Base-by-base conservation (phyloP, 2,329 filamentous ascomycete genomes). In the Penicillium glabrum region DNA sequence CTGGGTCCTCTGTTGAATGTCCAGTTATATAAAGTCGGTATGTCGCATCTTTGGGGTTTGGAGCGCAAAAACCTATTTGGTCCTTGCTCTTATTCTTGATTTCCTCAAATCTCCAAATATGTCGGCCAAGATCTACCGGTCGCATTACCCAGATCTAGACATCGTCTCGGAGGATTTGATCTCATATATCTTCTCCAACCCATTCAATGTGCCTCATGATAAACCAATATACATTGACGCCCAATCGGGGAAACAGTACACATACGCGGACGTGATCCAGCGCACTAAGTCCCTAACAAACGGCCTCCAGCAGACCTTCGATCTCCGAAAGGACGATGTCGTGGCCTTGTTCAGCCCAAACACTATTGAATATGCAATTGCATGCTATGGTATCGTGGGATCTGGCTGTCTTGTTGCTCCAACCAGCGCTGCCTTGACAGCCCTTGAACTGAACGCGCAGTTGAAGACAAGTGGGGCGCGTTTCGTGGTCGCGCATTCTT, bases 281-380 rank as follows among this genome's bases (percentile, higher is more conserved):
- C 63, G 63, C 35, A 61, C 51, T 1, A 52, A 53, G 14, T 63
- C 62, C 7, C 46, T 65, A 14, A 46, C 62, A 31, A 56, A 58
- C n/a, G 63, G 62, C 0, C 56, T 66, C 14, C 59, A 57, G 8
- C 55, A 63, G 31, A 57, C n/a, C 13, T 57, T 64, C 37, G 61
- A 50, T 6, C 19, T 64, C 5, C 46, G 53, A 23, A 29, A 54
- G 2, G 51, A 61, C 19, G 60, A 65, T 39, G 55, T 64, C 1
- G 58, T 65, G 2, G 60, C 62, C 11, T 43, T 65, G 16, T 61
- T 65, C 50, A 63, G 63, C 19, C 63, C 60, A 16, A 65, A 65
- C 21, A 54, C 56, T 3, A 64, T 64, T 29, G 63, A 64, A 5
- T 64, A 65, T 29, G 58, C 63, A 2, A 48, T 65, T 24, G 56